These are phyloP conservation scores for Trichosporon sp. DNA, from an alignment of 1,284 basidiomycete genomes.

Conservation along the genomic window DNA sequence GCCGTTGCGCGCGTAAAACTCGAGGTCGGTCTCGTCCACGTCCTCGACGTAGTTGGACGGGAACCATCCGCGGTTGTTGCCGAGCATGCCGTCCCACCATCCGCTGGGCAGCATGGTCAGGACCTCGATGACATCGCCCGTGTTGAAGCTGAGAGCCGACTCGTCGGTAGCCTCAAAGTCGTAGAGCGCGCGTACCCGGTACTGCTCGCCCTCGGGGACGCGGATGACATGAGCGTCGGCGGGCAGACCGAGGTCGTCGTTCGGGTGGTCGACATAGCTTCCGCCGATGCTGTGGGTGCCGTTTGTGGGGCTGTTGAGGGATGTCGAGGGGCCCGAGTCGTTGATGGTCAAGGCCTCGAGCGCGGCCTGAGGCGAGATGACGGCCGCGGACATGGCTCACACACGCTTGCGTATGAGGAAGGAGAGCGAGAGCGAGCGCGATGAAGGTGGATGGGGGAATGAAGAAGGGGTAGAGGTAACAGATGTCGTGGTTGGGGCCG, in stretches of 20 bases:
- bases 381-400: conserved; percentile 7
- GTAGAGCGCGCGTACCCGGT: conserved; percentile 76
- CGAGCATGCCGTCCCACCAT: conserved; percentile 97
- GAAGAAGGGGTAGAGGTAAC: background rate
- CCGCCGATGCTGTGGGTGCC: background rate
- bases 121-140: conserved; percentile 89
- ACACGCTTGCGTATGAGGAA: background rate
- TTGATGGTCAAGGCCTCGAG: conserved; percentile 18
- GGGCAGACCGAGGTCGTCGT: conserved; percentile 15
- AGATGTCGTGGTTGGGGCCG: background rate
- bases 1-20: conserved; percentile 33
- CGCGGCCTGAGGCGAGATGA: conserved; percentile 26
- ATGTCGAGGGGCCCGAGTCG: conserved; percentile 2
- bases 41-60: conserved; percentile 88
- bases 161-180: conserved; percentile 84
- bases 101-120: conserved; percentile 84
- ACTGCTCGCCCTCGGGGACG: conserved; percentile 21
- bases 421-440: background rate
- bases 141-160: conserved; percentile 80
- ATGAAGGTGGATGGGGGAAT: background rate
- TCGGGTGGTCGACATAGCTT: conserved; percentile 9
- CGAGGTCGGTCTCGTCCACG: conserved; percentile 73
- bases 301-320: background rate
- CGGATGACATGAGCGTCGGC: conserved; percentile 17
- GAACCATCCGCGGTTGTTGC: conserved; percentile 91